These are phyloP conservation scores for Kwoniella sp. DNA, from an alignment of 768 basidiomycete genomes.

Conservation along the genomic window DNA sequence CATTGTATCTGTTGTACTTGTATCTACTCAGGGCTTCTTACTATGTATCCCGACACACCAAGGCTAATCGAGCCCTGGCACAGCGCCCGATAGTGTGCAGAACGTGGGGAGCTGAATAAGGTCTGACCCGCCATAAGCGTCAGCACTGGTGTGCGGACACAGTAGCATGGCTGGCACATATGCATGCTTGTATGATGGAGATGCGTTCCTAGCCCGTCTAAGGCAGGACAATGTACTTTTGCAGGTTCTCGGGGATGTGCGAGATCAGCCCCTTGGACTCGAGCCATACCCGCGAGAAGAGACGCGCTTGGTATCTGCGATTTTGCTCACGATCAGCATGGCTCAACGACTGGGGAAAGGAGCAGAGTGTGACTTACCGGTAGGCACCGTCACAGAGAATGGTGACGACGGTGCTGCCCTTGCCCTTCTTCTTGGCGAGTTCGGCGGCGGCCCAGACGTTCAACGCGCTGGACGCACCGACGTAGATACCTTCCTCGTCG, in stretches of 20 bases:
- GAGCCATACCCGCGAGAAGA: constrained; percentile 93
- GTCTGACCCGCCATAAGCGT: no score
- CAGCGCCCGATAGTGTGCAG: no score
- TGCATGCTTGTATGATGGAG: no score
- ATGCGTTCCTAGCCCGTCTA: no score
- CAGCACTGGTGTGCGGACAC: no score
- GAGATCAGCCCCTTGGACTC: constrained; percentile 68
- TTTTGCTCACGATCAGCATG: background rate
- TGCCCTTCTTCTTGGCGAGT: constrained; percentile 76
- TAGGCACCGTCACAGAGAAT: constrained; percentile 94
- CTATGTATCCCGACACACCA: no score
- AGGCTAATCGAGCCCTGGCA: no score
- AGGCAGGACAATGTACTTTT: constrained; percentile 78
- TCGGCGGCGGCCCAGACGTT: constrained; percentile 93
- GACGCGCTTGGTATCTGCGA: constrained; percentile 71
- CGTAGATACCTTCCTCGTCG: constrained; percentile 85
- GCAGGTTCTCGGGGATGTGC: constrained; percentile 75
- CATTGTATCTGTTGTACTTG: no score
- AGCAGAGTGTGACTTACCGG: constrained; percentile 54
- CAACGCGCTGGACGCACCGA: constrained; percentile 88
- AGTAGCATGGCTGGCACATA: no score
- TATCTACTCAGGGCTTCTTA: no score
- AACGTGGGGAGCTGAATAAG: no score
- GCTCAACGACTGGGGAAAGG: background rate
- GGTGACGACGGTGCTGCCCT: constrained; percentile 77